Evolutionary conservation across 2,329 filamentous ascomycete genomes (phyloP), one percentile per base, ranked within the genome.

Genomic region (Aspergillus pseudotamarii): DNA sequence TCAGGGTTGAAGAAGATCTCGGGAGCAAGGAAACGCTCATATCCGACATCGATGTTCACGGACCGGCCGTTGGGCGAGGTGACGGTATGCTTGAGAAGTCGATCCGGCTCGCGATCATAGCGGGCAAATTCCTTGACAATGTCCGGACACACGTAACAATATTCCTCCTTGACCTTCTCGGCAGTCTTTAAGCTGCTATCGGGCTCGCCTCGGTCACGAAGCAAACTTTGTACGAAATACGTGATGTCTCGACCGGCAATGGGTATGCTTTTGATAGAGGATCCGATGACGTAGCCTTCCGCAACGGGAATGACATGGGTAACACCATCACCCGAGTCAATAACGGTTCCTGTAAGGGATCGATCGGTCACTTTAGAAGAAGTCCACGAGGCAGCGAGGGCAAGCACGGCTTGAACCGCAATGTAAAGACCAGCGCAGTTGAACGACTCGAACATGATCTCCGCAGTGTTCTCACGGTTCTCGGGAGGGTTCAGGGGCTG

Each of bases 1-100:
- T 99, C 95, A 34, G 95, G 95, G 81, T 99, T 99, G 88, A 99
- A 99, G 82, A 99, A 99, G 76, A 99, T 99, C 80, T 99, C 95
- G 28, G 96, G 96, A 2, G 95, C 95, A 64, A 99, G 85, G 86
- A 99, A 99, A 38, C 95, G 91, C 80, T 99, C 95, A 81, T 98
- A 99, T 59, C 95, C 95, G 59, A 99, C 92, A 73, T 99, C 96
- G 54, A 99, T 93, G 1, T 84, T 87, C 26, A 94, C 89, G 71
- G 91, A 89, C 71, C 91, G 90, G 66, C 95, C 95, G 71, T 94
- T 94, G 30, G 93, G 90, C 64, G 95, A 89, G 62, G 88, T 89
- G 63, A 97, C 93, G 23, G 90, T 89, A 80, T 99, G 94, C 82
- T 97, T 93, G 72, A 91, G 86, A 82, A 99, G 97, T 55, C 93